Conservation (phyloP, 331 rosid genomes). For the Cucumis variabilis region DNA sequence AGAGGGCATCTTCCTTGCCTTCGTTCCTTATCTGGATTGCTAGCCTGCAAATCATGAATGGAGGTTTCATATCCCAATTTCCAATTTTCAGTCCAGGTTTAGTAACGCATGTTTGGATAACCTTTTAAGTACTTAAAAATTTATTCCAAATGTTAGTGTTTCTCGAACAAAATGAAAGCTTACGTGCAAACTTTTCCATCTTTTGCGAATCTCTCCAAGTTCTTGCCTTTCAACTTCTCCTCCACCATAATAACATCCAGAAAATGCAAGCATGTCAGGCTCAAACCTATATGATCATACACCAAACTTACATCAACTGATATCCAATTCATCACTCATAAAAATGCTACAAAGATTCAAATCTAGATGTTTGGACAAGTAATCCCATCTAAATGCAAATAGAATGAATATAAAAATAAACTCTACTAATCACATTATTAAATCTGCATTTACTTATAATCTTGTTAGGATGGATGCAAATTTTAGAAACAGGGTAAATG, state of each 20-base stretch:
- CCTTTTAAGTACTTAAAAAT: not conserved
- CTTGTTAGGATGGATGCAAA: not conserved
- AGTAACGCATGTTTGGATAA: not conserved
- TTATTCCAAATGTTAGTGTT: not conserved
- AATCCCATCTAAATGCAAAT: not conserved
- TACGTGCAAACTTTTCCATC: slow-evolving; percentile 89
- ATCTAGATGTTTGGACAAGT: not conserved
- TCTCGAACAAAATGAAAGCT: slow-evolving; percentile 37
- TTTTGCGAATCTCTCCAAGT: slow-evolving; percentile 73
- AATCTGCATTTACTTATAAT: not conserved
- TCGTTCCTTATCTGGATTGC: slow-evolving; percentile 81
- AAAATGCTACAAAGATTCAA: not conserved
- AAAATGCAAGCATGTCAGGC: slow-evolving; percentile 97
- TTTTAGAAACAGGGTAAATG: not conserved
- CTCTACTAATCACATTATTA: not conserved
- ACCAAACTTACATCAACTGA: slow-evolving; percentile 36
- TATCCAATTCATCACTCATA: not conserved
- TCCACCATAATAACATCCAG: slow-evolving; percentile 95
- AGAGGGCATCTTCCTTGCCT: slow-evolving; percentile 95
- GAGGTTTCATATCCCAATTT: not conserved
- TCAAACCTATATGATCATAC: slow-evolving; percentile 62
- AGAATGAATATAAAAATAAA: not conserved
- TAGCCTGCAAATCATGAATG: slow-evolving; percentile 44
- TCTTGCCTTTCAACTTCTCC: slow-evolving; percentile 76
- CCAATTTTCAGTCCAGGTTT: slow-evolving; percentile 9